Evolutionary conservation across 2,329 filamentous ascomycete genomes (phyloP), one percentile per base, ranked within the genome.

Genomic region (Tricladium varicosporioides): DNA sequence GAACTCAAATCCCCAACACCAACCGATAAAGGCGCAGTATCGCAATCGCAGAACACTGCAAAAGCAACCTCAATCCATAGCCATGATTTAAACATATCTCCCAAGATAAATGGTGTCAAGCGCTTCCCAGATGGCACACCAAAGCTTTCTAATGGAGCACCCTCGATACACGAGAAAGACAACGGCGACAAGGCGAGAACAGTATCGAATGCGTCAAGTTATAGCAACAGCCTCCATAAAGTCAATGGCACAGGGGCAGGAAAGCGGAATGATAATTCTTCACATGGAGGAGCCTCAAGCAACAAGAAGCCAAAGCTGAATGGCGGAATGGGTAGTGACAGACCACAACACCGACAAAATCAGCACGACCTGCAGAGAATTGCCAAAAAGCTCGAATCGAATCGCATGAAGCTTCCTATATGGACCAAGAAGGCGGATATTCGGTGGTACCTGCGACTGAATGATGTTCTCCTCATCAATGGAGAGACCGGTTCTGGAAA

Each of bases 401-500:
- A 57, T 32, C 66, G 69, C 4, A 64, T 63, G 57, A 58, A 56
- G 5, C 59, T 72, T 5, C 69, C 70, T 15, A 69, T 72, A n/a
- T 70, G 66, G 63, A 52, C 56, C 5, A 66, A 65, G 45, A 62
- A 65, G 33, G 53, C 53, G 18, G 65, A 70, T 58, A 70, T 72
- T 43, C 61, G 65, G 19, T 60, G 54, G 45, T 60, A 55, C 13
- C 48, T 72, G n/a, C 60, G 66, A 36, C 40, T 65, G 5, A 63
- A 69, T 16, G 84, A 95, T 67, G 84, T 96, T 1, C 81, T 99
- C 51, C 80, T 99, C 0, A 76, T 99, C 13, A 88, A 94, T 2
- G 93, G 93, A 75, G 93, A 97, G 72, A 99, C 94, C 0, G 94
- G 94, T 71, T 96, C 91, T 13, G 94, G 94, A 70, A 99, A 99